Evolutionary conservation across 371 early-diverging fungal genomes (phyloP).

Genomic region (Polyrhizophydium stewartii): DNA sequence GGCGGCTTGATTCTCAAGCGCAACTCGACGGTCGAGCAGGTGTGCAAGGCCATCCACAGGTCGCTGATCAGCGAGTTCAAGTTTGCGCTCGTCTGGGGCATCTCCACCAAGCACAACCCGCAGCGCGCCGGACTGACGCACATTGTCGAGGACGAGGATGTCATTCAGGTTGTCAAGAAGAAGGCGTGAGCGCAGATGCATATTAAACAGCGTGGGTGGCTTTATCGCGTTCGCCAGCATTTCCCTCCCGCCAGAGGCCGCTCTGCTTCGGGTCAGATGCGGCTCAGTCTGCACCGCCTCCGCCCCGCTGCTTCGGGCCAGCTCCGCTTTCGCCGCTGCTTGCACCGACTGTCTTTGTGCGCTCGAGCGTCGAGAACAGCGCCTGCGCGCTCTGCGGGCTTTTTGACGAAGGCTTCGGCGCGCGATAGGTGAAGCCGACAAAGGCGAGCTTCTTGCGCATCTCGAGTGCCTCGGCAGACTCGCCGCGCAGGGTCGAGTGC

Average conservation of each 20-base stretch:
- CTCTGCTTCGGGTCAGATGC: no score
- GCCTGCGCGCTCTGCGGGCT: no score
- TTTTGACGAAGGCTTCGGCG: conserved; percentile 9
- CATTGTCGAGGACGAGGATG: conserved; percentile 41
- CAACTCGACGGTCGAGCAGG: conserved; percentile 91
- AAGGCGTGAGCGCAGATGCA: background rate
- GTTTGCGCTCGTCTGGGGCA: conserved; percentile 94
- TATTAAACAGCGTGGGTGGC: no score
- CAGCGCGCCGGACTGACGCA: conserved; percentile 85
- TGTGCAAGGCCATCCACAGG: conserved; percentile 96
- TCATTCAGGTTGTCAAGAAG: conserved; percentile 29
- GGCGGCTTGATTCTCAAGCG: conserved; percentile 90
- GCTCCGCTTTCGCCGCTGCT: no score
- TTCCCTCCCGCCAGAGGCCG: no score
- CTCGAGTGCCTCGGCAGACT: conserved; percentile 36
- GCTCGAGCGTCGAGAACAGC: no score
- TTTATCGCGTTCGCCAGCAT: no score
- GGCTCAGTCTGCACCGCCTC: no score
- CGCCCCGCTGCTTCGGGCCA: no score
- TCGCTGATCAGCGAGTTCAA: conserved; percentile 88
- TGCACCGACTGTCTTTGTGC: no score
- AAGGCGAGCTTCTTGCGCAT: conserved; percentile 59
- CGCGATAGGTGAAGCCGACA: conserved; percentile 58
- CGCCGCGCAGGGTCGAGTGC: conserved; percentile 20
- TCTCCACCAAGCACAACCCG: conserved; percentile 92